A percentile compares a stretch with the other conserved stretches of the same genome.
Conservation (phyloP, 106 monocot genomes). For the Cymbidium sinense region DNA sequence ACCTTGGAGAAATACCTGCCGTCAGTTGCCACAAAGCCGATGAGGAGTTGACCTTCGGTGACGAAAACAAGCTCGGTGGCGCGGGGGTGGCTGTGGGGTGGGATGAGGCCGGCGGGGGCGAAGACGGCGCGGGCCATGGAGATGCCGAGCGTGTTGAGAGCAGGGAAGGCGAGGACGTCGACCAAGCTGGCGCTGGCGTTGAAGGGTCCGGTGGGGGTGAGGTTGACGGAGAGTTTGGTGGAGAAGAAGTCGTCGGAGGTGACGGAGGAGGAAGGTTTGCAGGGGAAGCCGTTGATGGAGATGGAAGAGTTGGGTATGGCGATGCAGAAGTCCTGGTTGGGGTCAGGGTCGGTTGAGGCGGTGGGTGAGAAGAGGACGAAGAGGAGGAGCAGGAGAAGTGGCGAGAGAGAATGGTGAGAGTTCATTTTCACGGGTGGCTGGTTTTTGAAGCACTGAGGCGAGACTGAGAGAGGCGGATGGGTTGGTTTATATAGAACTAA, state of each 20-base stretch:
- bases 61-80: constrained; percentile 27
- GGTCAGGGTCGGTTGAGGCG: constrained; percentile 1
- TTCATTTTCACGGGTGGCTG: not conserved
- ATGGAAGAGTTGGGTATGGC: not conserved
- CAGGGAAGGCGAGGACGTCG: constrained; percentile 20
- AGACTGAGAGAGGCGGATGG: not conserved
- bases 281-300: constrained; percentile 22
- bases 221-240: constrained; percentile 10
- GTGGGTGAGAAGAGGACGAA: not conserved
- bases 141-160: constrained; percentile 29
- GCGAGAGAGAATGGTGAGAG: not conserved
- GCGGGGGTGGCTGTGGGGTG: constrained; percentile 5
- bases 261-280: constrained; percentile 20
- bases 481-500: not conserved
- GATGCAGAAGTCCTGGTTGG: constrained; percentile 27
- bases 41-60: constrained; percentile 6
- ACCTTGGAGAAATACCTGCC: constrained; percentile 16
- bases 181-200: constrained; percentile 12
- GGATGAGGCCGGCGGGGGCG: constrained; percentile 12
- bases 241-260: constrained; percentile 33
- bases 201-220: constrained; percentile 12
- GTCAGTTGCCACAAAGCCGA: constrained; percentile 13
- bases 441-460: too few species aligned
- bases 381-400: not conserved
- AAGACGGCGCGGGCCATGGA: constrained; percentile 19